Evolutionary conservation across 352 stramenopile genomes (phyloP), one percentile per base, ranked within the genome.

Genomic region (Globisporangium ultimum): DNA sequence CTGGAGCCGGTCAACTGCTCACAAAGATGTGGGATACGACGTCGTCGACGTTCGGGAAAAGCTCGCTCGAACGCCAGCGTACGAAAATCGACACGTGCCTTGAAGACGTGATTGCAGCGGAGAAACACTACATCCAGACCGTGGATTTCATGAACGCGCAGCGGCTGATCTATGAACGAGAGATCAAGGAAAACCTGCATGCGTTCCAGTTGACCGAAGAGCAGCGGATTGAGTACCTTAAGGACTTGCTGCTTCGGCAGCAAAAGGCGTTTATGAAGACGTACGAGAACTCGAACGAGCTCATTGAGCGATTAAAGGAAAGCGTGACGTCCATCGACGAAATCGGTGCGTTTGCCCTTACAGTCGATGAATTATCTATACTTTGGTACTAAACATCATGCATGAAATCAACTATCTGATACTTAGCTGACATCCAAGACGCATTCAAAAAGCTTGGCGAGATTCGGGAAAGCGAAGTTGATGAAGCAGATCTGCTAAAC

Each of bases 131-230:
- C 55, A 54, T 86, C 4, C 77, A 86, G 24, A 74, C 68, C 1
- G 78, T 92, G 13, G 82, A 91, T 28, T 76, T 81, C 46, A 72
- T 79, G 43, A 92, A 92, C 53, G 73, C 72, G 0, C 82, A 91
- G 55, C 79, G 77, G 1, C 57, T 78, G 17, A 76, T 84, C 28
- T 74, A 87, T 43, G 84, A 92, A 55, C 71, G 73, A 18, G 80
- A 91, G 59, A 81, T 87, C 41, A 82, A 83, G 42, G 84, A 92
- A 28, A 94, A 94, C 40, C 53, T 94, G 11, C 68, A 81, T 20
- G 84, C 80, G 3, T 90, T 94, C 57, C 82, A 94, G 56, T 67
- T 94, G 8, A 94, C 84, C 28, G 84, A 94, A 65, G 84, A 94
- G 49, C 84, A 92, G 52, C 78, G 84, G 3, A 69, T 94, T 1